Conservation (phyloP, 352 stramenopile genomes). For the Peronosclerospora sorghi region DNA sequence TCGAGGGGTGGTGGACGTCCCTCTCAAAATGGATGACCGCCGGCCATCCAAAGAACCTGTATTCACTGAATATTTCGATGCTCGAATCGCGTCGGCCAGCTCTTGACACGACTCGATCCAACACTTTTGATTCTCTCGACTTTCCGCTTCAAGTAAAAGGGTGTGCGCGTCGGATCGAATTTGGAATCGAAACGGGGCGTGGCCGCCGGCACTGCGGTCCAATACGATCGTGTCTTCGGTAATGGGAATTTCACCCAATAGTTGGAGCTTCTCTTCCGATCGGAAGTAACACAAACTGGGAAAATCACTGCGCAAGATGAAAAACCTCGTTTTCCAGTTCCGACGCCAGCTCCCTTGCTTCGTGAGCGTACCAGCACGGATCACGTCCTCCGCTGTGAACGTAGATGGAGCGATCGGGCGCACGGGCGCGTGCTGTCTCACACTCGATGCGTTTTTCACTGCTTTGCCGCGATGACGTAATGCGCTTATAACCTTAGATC, state of each 20-base stretch:
- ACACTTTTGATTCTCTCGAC: slow-evolving; percentile 41
- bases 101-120: slow-evolving; percentile 69
- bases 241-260: slow-evolving; percentile 59
- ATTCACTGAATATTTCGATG: slow-evolving; percentile 46
- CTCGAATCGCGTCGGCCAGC: slow-evolving; percentile 50
- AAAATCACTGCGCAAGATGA: slow-evolving; percentile 62
- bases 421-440: slow-evolving; percentile 8
- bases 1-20: slow-evolving; percentile 2
- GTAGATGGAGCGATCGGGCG: slow-evolving; percentile 23
- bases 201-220: slow-evolving; percentile 39
- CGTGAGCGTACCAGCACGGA: slow-evolving; percentile 46
- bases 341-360: slow-evolving; percentile 78
- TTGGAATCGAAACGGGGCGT: slow-evolving; percentile 59
- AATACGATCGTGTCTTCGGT: slow-evolving; percentile 68
- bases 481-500: slow-evolving; percentile 63
- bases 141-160: slow-evolving; percentile 58
- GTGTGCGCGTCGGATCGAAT: slow-evolving; percentile 43
- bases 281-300: slow-evolving; percentile 76
- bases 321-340: slow-evolving; percentile 83
- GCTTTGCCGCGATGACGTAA: slow-evolving; percentile 56
- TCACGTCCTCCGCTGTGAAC: slow-evolving; percentile 61
- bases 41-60: slow-evolving; percentile 9
- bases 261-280: slow-evolving; percentile 71
- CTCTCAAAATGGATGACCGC: slow-evolving; percentile 13
- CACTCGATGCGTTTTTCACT: slow-evolving; percentile 7